A percentile compares a stretch with the other conserved stretches of the same genome.
These are phyloP conservation scores for Cornus controversa DNA, from an alignment of 148 eudicot genomes.

Conservation along the genomic window DNA sequence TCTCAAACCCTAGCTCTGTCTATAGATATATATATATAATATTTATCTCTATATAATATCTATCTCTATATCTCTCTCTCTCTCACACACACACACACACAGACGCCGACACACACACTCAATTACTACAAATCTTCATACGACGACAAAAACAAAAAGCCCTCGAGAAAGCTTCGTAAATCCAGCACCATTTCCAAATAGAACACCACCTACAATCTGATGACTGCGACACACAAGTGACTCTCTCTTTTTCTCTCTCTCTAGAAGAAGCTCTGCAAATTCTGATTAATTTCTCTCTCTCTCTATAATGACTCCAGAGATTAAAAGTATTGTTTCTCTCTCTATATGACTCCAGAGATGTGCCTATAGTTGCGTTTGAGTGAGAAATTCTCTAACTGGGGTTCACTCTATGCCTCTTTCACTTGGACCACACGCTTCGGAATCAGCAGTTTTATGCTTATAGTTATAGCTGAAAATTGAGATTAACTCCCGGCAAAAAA, in stretches of 20 bases:
- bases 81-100: background rate
- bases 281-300: background rate
- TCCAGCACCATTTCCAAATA: background rate
- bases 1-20: background rate
- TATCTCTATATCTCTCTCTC: background rate
- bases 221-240: background rate
- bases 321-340: background rate
- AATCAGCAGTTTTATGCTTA: no score
- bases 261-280: background rate
- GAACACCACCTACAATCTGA: background rate
- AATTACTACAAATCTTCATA: background rate
- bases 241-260: background rate
- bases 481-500: no score
- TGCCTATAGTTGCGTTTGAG: background rate
- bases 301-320: background rate
- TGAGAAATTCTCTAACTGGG: background rate
- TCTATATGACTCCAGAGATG: background rate
- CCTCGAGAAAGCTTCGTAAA: background rate
- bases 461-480: background rate
- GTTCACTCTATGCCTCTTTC: background rate
- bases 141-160: background rate
- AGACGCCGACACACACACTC: background rate
- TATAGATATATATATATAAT: no score
- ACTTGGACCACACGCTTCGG: conserved; percentile 23
- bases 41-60: no score